Evolutionary conservation across 2,329 filamentous ascomycete genomes (phyloP).

Genomic region (Diaporthe sp.): DNA sequence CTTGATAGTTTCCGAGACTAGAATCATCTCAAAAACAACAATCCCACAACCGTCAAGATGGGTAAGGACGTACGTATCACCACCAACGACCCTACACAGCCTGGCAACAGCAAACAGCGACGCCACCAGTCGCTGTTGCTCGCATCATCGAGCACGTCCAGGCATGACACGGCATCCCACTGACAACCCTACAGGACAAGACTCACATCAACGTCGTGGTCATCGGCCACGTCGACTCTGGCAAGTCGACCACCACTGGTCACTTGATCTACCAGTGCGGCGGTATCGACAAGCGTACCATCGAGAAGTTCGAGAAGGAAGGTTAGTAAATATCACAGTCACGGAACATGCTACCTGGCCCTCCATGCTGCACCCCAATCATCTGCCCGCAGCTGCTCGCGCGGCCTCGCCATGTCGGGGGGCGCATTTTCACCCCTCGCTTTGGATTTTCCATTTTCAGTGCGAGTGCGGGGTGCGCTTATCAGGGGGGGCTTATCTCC

Average conservation of each 20-base stretch:
- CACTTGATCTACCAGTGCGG: conserved; percentile 99
- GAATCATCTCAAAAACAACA: conserved; percentile 35
- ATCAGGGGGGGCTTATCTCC: conserved; percentile 33
- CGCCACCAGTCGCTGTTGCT: not conserved
- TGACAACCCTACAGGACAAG: conserved; percentile 85
- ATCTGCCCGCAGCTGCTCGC: conserved; percentile 40
- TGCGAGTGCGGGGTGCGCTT: conserved; percentile 40
- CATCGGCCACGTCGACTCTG: conserved; percentile 93
- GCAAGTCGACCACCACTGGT: conserved; percentile 95
- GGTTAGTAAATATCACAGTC: conserved; percentile 68
- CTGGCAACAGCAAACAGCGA: conserved; percentile 14
- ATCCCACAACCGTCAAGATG: conserved; percentile 39
- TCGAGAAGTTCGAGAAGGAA: conserved; percentile 99
- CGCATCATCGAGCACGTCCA: not conserved
- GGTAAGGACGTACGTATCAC: conserved; percentile 35
- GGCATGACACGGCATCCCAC: conserved; percentile 24
- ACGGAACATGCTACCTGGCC: not conserved
- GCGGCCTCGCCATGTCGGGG: conserved; percentile 16
- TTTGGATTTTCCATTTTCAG: conserved; percentile 39
- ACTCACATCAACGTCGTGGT: conserved; percentile 82
- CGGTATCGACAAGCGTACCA: conserved; percentile 99
- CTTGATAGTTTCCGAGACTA: conserved; percentile 38
- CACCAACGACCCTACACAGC: not conserved
- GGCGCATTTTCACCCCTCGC: conserved; percentile 35
- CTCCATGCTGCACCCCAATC: not conserved